phyloP scores from a whole-genome alignment of 2,329 filamentous ascomycete species.

The Endoconidiophora laricicola region DNA sequence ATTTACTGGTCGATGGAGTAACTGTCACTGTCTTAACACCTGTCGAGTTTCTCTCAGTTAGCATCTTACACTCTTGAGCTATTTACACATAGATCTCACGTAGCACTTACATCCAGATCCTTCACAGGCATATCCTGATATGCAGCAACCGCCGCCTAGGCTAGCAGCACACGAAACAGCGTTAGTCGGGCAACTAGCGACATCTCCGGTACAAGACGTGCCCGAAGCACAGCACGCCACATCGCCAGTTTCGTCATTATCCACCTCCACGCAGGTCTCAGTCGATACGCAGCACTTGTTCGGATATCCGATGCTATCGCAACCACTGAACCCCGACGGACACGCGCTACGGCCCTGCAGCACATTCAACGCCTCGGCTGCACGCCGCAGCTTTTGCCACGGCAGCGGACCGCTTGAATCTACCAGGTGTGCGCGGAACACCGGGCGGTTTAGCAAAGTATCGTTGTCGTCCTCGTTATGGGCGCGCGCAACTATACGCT shows the following conservation, averaged over 20 bases:
- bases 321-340: conserved; percentile 48
- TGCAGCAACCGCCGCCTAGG: conserved; percentile 59
- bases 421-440: conserved; percentile 1
- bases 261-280: conserved; percentile 48
- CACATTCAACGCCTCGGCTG: conserved; percentile 28
- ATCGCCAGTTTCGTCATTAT: conserved; percentile 44
- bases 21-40: conserved; percentile 12
- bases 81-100: too few relatives aligned
- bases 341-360: conserved; percentile 48
- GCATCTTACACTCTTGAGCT: neutral
- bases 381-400: conserved; percentile 22
- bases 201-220: conserved; percentile 42
- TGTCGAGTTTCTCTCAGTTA: conserved; percentile 1
- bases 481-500: conserved; percentile 22
- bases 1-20: conserved; percentile 10
- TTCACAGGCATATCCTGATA: conserved; percentile 52
- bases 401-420: conserved; percentile 11
- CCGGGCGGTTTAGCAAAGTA: conserved; percentile 1
- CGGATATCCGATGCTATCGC: conserved; percentile 44
- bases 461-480: conserved; percentile 36
- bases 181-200: conserved; percentile 43
- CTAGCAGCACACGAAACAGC: conserved; percentile 48
- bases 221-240: conserved; percentile 63
- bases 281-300: conserved; percentile 57
- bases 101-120: conserved; percentile 49